These are phyloP conservation scores for Candida smagusa DNA, from an alignment of 1,139 yeast species.

Conservation along the genomic window DNA sequence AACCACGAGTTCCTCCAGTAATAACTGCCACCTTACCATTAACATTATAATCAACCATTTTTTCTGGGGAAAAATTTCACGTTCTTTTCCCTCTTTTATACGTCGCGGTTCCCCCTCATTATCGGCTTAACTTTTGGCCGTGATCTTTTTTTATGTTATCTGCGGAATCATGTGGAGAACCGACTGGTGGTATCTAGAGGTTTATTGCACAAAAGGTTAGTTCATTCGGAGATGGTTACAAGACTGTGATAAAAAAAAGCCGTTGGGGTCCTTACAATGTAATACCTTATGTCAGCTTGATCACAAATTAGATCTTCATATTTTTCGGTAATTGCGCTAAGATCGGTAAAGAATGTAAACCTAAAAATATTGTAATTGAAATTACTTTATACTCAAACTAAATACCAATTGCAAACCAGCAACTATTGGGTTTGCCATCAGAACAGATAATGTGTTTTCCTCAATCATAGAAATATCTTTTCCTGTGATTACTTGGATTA, in stretches of 20 bases:
- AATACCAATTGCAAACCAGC: constrained; percentile 61
- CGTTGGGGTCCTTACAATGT: too few species aligned
- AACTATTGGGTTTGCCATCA: constrained; percentile 69
- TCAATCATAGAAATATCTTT: constrained; percentile 54
- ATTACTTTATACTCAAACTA: not conserved
- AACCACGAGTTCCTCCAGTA: constrained; percentile 81
- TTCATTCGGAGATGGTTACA: too few species aligned
- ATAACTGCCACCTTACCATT: constrained; percentile 66
- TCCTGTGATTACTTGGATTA: constrained; percentile 74
- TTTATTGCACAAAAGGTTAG: too few species aligned
- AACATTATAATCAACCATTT: constrained; percentile 48
- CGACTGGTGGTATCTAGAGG: not conserved
- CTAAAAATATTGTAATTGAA: too few species aligned
- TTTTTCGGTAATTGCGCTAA: too few species aligned
- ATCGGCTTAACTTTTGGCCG: constrained; percentile 1
- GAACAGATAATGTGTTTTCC: constrained; percentile 44
- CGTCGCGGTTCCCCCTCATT: constrained; percentile 1
- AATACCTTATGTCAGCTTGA: too few species aligned
- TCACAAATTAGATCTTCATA: too few species aligned
- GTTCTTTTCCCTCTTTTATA: not conserved
- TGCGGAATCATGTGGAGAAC: not conserved
- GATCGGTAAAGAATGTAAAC: too few species aligned
- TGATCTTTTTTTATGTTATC: not conserved
- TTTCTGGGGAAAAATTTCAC: constrained; percentile 1
- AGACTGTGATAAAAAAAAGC: too few species aligned